Conservation (phyloP, 495 filamentous ascomycete species). For the Cryomyces minteri region DNA sequence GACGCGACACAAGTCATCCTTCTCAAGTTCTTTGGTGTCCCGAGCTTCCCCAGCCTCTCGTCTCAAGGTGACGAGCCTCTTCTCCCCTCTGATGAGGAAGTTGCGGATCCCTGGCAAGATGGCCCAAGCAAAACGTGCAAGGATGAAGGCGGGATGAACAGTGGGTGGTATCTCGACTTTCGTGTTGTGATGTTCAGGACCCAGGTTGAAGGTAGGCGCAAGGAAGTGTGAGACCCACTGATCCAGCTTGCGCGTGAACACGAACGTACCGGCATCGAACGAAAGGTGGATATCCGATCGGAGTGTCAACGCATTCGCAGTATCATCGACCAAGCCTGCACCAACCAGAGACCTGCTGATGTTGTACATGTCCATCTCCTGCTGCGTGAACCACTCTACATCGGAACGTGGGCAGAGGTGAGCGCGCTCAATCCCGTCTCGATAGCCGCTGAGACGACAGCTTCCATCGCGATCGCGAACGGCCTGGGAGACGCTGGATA, state of each 20-base stretch:
- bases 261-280: slow-evolving; percentile 4
- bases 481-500: not conserved
- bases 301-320: slow-evolving; percentile 3
- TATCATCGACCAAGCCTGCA: slow-evolving; percentile 1
- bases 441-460: not conserved
- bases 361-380: slow-evolving; percentile 4
- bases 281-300: slow-evolving; percentile 3
- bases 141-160: slow-evolving; percentile 1
- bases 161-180: not conserved
- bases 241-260: slow-evolving; percentile 1
- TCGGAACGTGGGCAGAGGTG: slow-evolving; percentile 5
- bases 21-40: not conserved
- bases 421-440: slow-evolving; percentile 1
- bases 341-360: not conserved
- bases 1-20: not conserved
- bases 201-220: not conserved
- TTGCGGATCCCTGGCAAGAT: slow-evolving; percentile 2
- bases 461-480: not conserved
- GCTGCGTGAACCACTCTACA: slow-evolving; percentile 3
- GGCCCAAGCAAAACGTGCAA: slow-evolving; percentile 7
- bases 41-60: not conserved
- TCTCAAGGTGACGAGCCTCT: not conserved
- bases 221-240: slow-evolving; percentile 4
- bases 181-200: slow-evolving; percentile 4
- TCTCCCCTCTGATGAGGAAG: not conserved